These are phyloP conservation scores for Phytophthora hybrid DNA, from an alignment of 352 stramenopile species.

Conservation along the genomic window DNA sequence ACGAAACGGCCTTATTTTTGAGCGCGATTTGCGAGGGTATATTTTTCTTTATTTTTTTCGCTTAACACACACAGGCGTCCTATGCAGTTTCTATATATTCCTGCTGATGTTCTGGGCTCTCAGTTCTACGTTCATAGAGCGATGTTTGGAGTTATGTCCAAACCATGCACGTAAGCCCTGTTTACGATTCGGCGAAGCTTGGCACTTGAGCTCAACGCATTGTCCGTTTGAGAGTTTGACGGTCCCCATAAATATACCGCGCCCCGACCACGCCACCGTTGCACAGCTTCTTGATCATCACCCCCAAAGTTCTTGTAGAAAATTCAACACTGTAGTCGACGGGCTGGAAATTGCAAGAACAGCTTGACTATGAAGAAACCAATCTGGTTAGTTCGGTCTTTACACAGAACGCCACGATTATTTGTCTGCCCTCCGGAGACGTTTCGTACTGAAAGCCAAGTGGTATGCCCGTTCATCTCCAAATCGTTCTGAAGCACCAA, in stretches of 20 bases:
- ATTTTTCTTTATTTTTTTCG: neutral
- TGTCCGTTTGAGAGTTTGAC: neutral
- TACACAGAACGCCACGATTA: no score
- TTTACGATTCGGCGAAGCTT: neutral
- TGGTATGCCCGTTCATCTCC: no score
- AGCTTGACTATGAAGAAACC: no score
- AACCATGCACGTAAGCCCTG: neutral
- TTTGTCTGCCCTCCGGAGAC: no score
- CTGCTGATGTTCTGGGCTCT: no score
- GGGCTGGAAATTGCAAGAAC: no score
- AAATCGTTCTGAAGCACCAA: no score
- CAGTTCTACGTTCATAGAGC: neutral
- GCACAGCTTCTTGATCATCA: no score
- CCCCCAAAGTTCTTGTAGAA: no score
- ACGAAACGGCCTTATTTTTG: neutral
- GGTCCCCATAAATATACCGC: neutral
- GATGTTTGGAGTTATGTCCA: neutral
- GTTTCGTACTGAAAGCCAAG: no score
- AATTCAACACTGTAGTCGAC: no score
- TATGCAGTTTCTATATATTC: neutral
- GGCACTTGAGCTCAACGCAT: neutral
- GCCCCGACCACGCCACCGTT: neutral
- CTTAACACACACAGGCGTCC: neutral
- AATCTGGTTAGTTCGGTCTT: no score
- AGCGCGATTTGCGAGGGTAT: neutral